Evolutionary conservation across 306 rosid species (phyloP).

Genomic region (Astragalus membranaceus): DNA sequence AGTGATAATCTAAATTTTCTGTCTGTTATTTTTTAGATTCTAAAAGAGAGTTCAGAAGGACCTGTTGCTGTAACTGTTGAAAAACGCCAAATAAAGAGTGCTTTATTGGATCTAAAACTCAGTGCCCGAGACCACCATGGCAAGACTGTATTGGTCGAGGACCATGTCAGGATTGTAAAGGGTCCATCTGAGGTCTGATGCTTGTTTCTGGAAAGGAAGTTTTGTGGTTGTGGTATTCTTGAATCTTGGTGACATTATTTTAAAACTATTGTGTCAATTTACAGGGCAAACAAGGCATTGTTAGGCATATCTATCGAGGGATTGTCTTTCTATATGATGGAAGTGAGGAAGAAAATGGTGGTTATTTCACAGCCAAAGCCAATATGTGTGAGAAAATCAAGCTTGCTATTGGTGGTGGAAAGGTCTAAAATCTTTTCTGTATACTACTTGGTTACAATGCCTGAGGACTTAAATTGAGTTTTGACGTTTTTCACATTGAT

Average conservation of each 20-base stretch:
- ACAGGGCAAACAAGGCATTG: slow-evolving; percentile 87
- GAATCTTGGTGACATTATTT: slow-evolving; percentile 4
- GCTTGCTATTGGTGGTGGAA: slow-evolving; percentile 49
- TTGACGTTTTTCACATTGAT: slow-evolving; percentile 13
- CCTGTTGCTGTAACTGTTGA: slow-evolving; percentile 49
- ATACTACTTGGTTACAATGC: background rate
- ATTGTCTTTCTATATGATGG: slow-evolving; percentile 60
- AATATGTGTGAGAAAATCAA: slow-evolving; percentile 75
- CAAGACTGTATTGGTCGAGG: slow-evolving; percentile 63
- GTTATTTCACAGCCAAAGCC: slow-evolving; percentile 76
- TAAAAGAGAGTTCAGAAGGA: slow-evolving; percentile 66
- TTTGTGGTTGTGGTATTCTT: background rate
- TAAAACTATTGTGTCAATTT: slow-evolving; percentile 23
- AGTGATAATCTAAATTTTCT: background rate
- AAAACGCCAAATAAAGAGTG: slow-evolving; percentile 51
- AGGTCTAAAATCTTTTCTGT: slow-evolving; percentile 42
- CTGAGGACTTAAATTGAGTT: background rate
- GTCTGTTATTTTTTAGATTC: slow-evolving; percentile 48
- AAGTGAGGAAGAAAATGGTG: slow-evolving; percentile 62
- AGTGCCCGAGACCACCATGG: slow-evolving; percentile 60
- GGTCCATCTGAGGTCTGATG: slow-evolving; percentile 70
- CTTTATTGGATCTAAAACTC: slow-evolving; percentile 59
- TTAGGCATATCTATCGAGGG: slow-evolving; percentile 73
- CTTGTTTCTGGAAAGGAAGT: background rate
- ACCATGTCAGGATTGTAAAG: slow-evolving; percentile 61